Percentiles rank a stretch among this genome's conserved stretches.
These are phyloP conservation scores for Hypericum androsaemum DNA, from an alignment of 345 rosid species.

Conservation along the genomic window DNA sequence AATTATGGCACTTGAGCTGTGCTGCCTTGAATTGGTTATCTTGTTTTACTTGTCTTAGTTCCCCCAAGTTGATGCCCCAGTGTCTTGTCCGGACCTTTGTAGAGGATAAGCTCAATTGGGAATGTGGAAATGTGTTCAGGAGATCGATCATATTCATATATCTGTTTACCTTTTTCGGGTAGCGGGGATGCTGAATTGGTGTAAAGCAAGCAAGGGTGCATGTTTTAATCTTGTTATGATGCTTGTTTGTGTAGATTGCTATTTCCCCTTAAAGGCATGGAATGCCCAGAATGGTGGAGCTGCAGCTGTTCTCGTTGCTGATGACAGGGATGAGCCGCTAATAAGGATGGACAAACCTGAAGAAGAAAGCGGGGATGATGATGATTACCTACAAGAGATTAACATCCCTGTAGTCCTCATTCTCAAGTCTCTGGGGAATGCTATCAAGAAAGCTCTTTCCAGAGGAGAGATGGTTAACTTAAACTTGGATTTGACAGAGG, in stretches of 20 bases:
- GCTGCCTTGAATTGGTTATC: too few relatives aligned
- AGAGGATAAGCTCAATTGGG: too few relatives aligned
- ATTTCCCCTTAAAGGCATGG: conserved; percentile 58
- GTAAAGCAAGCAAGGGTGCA: too few relatives aligned
- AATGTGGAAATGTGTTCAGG: too few relatives aligned
- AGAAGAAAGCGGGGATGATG: conserved; percentile 30
- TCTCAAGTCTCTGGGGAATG: conserved; percentile 42
- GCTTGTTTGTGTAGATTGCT: conserved; percentile 34
- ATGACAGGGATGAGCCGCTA: conserved; percentile 33
- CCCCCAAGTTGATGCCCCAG: too few relatives aligned
- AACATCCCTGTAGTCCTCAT: conserved; percentile 56
- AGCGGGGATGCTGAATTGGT: too few relatives aligned
- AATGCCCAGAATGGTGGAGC: conserved; percentile 55
- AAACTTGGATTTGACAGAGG: conserved; percentile 60
- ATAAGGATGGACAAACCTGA: conserved; percentile 61
- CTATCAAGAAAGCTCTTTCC: conserved; percentile 39
- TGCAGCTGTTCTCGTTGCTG: conserved; percentile 55
- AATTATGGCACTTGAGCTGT: too few relatives aligned
- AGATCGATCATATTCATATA: too few relatives aligned
- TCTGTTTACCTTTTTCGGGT: too few relatives aligned
- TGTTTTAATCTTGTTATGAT: not conserved
- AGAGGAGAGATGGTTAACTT: conserved; percentile 42
- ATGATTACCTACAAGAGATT: conserved; percentile 38
- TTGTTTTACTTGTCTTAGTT: too few relatives aligned
- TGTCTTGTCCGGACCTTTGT: too few relatives aligned